These are phyloP conservation scores for Colletotrichum tanaceti DNA, from an alignment of 2,329 filamentous ascomycete genomes.

Conservation along the genomic window DNA sequence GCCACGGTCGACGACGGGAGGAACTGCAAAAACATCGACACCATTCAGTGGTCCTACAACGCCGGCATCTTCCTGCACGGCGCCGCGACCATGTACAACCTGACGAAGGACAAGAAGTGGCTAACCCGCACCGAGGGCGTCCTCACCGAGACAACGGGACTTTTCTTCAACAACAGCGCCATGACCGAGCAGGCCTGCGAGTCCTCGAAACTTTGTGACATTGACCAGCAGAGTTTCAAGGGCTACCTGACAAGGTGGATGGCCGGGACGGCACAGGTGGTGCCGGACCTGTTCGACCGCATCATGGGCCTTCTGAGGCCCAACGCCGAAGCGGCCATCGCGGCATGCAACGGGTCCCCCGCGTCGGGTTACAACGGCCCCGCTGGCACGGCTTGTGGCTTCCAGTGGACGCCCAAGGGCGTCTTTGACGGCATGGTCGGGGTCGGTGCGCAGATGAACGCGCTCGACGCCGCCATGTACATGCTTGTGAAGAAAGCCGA, in stretches of 20 bases:
- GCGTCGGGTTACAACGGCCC: conserved; percentile 60
- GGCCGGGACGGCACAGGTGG: conserved; percentile 65
- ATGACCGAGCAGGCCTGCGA: conserved; percentile 78
- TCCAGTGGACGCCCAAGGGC: conserved; percentile 67
- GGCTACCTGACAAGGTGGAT: conserved; percentile 78
- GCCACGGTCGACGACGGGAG: conserved; percentile 51
- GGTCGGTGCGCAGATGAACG: conserved; percentile 78
- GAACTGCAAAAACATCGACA: conserved; percentile 65
- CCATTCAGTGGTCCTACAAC: conserved; percentile 77
- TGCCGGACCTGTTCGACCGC: conserved; percentile 61
- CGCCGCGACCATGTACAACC: conserved; percentile 70
- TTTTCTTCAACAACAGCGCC: conserved; percentile 68
- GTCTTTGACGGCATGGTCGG: conserved; percentile 70
- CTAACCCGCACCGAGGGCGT: conserved; percentile 70
- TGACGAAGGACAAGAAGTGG: conserved; percentile 66
- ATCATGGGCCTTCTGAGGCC: conserved; percentile 64
- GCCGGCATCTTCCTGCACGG: conserved; percentile 73
- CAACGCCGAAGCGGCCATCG: conserved; percentile 65
- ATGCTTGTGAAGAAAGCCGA: conserved; percentile 60
- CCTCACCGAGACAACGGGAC: conserved; percentile 58
- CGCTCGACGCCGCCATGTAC: conserved; percentile 72
- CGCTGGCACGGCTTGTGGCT: conserved; percentile 73
- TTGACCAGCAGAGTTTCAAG: conserved; percentile 81
- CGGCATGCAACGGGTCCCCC: conserved; percentile 61
- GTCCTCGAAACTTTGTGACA: conserved; percentile 68